Base-by-base conservation (phyloP, 2,329 filamentous ascomycete species). In the Thelonectria rubi region DNA sequence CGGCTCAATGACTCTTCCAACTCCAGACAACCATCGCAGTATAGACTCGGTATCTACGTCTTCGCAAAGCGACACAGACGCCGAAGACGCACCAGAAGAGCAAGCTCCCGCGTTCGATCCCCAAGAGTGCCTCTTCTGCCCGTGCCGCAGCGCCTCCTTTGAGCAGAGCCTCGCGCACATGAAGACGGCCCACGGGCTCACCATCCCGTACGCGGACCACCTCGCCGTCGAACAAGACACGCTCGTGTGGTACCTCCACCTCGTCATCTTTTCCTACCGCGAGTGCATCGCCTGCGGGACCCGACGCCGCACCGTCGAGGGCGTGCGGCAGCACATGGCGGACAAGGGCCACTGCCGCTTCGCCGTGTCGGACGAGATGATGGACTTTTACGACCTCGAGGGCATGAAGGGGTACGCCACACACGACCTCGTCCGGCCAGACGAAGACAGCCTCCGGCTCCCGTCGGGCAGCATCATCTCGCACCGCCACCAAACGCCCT, bases 221-320 rank as follows among this genome's bases (percentile, higher is more conserved):
- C 71, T 86, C 1, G 65, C 74, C 0, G 79, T 84, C 4, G 80
- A 85, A 42, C 62, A 80, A 1, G 79, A 80, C 45, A 80, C 80
- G 0, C 69, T 86, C 1, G 70, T 85, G 12, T 67, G 72, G 20
- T 85, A 85, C 53, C 69, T 86, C 1, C 78, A 81, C 57, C 75
- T 84, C 4, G 72, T 86, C 50, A 79, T 86, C 20, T 79, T 76
- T n/a, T 77, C 73, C 1, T 84, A 83, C 58, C 73, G 75, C 32
- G 82, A 85, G 67, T 87, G 84, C 61, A 75, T 87, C 26, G 77
- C 77, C 17, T 87, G 84, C 65, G 79, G 80, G 1, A 80, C 76
- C 4, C 73, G 77, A 34, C 77, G 80, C 30, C 69, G 70, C 2
- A 81, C 79, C 0, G 73, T 76, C 0, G 75, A 82, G 52, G 84